Percentiles rank a stretch among this genome's conserved stretches.
Evolutionary conservation across 2,329 filamentous ascomycete species (phyloP).

Genomic region (Aspergillus intermedius): DNA sequence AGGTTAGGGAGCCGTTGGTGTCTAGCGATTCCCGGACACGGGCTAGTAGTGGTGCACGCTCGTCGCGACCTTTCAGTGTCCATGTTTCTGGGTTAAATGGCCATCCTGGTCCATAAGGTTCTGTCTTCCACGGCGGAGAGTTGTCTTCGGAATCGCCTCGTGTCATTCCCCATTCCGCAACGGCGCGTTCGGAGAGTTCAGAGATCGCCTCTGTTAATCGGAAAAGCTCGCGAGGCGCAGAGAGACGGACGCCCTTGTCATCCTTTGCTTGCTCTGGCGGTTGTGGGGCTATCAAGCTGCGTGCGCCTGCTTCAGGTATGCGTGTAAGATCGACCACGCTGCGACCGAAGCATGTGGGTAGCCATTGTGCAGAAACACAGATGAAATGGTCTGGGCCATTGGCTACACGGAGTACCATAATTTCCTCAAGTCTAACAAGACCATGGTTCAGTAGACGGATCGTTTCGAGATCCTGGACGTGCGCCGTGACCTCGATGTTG

Average conservation of each 20-base stretch:
- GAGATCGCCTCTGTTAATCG: conserved; percentile 76
- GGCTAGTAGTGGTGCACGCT: conserved; percentile 40
- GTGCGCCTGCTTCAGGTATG: conserved; percentile 70
- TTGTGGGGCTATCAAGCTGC: conserved; percentile 50
- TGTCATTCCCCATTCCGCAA: conserved; percentile 59
- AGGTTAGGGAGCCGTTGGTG: conserved; percentile 55
- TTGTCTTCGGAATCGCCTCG: conserved; percentile 31
- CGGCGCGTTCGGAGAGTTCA: conserved; percentile 50
- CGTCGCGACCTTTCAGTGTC: conserved; percentile 34
- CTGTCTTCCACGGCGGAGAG: conserved; percentile 45
- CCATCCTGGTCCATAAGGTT: conserved; percentile 46
- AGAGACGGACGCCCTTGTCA: conserved; percentile 51
- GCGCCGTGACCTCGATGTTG: conserved; percentile 60
- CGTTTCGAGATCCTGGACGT: conserved; percentile 57
- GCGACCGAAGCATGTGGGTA: conserved; percentile 73
- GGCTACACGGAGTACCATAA: conserved; percentile 76
- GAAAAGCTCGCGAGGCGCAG: conserved; percentile 83
- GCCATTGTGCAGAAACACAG: conserved; percentile 70
- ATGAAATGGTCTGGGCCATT: conserved; percentile 89
- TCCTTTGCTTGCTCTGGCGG: conserved; percentile 26
- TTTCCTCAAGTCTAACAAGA: conserved; percentile 64
- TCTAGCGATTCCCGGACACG: conserved; percentile 63
- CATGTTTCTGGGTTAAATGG: conserved; percentile 52
- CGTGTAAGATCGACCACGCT: conserved; percentile 84
- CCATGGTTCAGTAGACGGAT: conserved; percentile 67